Percentiles rank a stretch among this genome's conserved stretches.
Conservation (phyloP, 2,329 filamentous ascomycete genomes). For the Immersiporthe knoxdaviesiana region DNA sequence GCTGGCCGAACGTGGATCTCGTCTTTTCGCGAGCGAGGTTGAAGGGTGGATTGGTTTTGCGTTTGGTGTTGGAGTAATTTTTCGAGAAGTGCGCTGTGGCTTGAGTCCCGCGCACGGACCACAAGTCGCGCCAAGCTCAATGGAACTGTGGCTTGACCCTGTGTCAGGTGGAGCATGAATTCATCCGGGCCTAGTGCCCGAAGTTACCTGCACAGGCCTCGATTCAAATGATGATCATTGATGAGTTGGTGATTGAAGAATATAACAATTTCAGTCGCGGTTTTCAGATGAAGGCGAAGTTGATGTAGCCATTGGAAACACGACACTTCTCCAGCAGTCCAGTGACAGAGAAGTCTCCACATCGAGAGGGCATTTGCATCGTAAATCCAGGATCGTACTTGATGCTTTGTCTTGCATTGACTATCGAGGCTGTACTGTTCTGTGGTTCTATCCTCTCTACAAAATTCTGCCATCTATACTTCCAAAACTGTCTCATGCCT, state of each 20-base stretch:
- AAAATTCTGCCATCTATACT: background rate
- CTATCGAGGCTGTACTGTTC: background rate
- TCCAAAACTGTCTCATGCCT: background rate
- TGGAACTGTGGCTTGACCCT: background rate
- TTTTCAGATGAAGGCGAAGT: too few species aligned
- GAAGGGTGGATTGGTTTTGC: slow-evolving; percentile 17
- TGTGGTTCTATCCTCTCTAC: background rate
- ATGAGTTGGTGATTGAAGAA: background rate
- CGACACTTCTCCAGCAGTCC: background rate
- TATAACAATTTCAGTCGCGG: background rate
- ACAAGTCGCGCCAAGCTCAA: background rate
- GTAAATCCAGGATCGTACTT: background rate
- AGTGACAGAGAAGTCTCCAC: background rate
- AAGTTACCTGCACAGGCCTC: slow-evolving; percentile 1
- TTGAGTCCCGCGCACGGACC: background rate
- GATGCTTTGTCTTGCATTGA: background rate
- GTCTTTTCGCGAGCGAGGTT: slow-evolving; percentile 19
- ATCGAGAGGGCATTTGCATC: background rate
- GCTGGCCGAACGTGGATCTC: slow-evolving; percentile 29
- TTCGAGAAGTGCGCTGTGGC: slow-evolving; percentile 18
- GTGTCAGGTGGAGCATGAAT: background rate
- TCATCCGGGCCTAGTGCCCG: background rate
- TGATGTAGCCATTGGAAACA: background rate
- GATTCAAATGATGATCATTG: background rate
- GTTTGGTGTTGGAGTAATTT: slow-evolving; percentile 18